These are phyloP conservation scores for Acacia melanoxylon DNA, from an alignment of 306 rosid genomes.

Conservation along the genomic window DNA sequence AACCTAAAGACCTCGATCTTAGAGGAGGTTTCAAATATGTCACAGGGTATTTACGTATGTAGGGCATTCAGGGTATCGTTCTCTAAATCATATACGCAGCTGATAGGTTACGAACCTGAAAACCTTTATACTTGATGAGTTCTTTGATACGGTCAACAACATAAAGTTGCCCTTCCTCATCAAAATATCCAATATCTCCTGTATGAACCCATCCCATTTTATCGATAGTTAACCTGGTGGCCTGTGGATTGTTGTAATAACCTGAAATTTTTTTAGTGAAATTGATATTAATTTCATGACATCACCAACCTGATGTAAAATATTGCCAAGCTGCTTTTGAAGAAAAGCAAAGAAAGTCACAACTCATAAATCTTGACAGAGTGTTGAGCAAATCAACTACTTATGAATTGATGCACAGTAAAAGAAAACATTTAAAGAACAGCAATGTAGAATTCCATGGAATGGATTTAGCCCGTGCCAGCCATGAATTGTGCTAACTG, in stretches of 20 bases:
- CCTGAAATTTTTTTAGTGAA: constrained; percentile 49
- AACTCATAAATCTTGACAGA: not conserved
- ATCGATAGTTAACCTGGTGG: constrained; percentile 74
- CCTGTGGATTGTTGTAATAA: constrained; percentile 77
- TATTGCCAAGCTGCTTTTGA: constrained; percentile 15
- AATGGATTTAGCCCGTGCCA: not conserved
- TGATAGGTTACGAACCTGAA: constrained; percentile 59
- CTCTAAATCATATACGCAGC: not conserved
- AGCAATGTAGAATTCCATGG: not conserved
- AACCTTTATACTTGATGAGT: constrained; percentile 92
- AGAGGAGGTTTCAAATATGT: not conserved
- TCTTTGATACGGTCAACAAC: constrained; percentile 95
- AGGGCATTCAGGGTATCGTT: not conserved
- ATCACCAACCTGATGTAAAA: not conserved
- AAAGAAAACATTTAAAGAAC: not conserved
- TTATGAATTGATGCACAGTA: not conserved
- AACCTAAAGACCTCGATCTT: not conserved
- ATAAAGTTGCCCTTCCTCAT: constrained; percentile 72
- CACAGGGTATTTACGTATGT: not conserved
- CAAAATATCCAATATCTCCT: constrained; percentile 94
- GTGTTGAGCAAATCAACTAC: not conserved
- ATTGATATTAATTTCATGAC: constrained; percentile 7
- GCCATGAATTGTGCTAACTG: not conserved
- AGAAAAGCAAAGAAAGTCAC: constrained; percentile 11
- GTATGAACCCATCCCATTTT: constrained; percentile 86